Conservation (phyloP, 768 basidiomycete genomes). For the Boletus barrowsii region DNA sequence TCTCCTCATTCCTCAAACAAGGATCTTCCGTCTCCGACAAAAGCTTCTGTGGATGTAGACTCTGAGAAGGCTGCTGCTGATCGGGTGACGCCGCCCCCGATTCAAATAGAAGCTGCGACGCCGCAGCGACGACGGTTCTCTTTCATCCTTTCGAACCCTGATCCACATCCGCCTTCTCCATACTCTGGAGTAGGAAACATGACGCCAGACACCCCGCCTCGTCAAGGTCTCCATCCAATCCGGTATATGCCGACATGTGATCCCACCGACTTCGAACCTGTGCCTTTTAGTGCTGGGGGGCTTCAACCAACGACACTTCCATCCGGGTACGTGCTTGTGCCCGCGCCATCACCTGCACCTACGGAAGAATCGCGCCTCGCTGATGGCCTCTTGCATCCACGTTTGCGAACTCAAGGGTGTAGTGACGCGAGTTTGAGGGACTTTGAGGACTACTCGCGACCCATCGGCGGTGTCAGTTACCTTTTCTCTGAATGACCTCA, state of each 20-base stretch:
- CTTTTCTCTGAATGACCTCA: not conserved
- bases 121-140: conserved; percentile 22
- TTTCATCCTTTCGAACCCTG: conserved; percentile 33
- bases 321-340: not conserved
- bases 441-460: conserved; percentile 34
- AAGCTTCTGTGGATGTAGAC: conserved; percentile 9
- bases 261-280: not conserved
- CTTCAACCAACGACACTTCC: not conserved
- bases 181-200: conserved; percentile 4
- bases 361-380: conserved; percentile 25
- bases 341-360: conserved; percentile 22
- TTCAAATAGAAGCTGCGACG: conserved; percentile 13
- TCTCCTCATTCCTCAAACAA: conserved; percentile 27
- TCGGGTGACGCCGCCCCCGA: conserved; percentile 14
- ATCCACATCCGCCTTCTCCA: conserved; percentile 23
- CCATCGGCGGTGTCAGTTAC: conserved; percentile 29
- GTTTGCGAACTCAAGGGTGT: conserved; percentile 20
- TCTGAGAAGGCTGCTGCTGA: conserved; percentile 9
- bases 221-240: not conserved
- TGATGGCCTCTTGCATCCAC: conserved; percentile 32
- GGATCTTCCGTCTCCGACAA: conserved; percentile 18
- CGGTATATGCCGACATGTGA: not conserved
- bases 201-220: not conserved
- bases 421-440: conserved; percentile 30
- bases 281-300: not conserved